Evolutionary conservation across 768 basidiomycete genomes (phyloP).

Genomic region (Clitopilus hobsonii): DNA sequence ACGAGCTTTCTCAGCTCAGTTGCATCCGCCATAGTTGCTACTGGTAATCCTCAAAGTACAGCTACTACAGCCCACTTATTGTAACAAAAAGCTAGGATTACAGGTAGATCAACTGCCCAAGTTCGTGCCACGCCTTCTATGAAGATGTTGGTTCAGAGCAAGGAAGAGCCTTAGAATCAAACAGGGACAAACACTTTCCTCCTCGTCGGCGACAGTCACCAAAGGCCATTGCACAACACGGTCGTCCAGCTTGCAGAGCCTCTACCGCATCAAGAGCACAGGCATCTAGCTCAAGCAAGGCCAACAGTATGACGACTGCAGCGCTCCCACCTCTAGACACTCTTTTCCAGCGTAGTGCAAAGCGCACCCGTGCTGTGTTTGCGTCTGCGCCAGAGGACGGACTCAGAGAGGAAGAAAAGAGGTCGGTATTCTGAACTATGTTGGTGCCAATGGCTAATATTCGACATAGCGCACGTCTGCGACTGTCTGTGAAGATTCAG

Average conservation of each 20-base stretch:
- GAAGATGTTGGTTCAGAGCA: slow-evolving; percentile 14
- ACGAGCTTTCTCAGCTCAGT: slow-evolving; percentile 76
- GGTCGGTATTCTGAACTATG: slow-evolving; percentile 34
- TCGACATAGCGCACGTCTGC: slow-evolving; percentile 54
- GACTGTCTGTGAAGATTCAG: slow-evolving; percentile 79
- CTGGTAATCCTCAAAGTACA: slow-evolving; percentile 24
- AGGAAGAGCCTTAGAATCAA: slow-evolving; percentile 9
- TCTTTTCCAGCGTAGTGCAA: slow-evolving; percentile 58
- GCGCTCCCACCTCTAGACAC: slow-evolving; percentile 64
- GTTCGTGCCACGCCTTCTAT: slow-evolving; percentile 11
- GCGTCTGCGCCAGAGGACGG: slow-evolving; percentile 58
- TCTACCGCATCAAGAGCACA: too few relatives aligned
- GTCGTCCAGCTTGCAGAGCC: too few relatives aligned
- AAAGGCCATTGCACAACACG: too few relatives aligned
- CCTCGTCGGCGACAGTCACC: slow-evolving; percentile 5
- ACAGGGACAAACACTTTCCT: slow-evolving; percentile 19
- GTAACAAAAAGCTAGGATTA: slow-evolving; percentile 14
- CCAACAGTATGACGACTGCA: slow-evolving; percentile 33
- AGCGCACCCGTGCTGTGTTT: slow-evolving; percentile 70
- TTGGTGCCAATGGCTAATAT: not conserved
- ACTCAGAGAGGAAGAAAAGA: slow-evolving; percentile 64
- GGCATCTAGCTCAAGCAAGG: too few relatives aligned
- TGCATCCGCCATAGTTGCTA: slow-evolving; percentile 40
- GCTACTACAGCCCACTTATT: slow-evolving; percentile 24
- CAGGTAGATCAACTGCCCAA: slow-evolving; percentile 12